phyloP scores from a whole-genome alignment of 139 green algal genomes.

The Asterochloris erici region DNA sequence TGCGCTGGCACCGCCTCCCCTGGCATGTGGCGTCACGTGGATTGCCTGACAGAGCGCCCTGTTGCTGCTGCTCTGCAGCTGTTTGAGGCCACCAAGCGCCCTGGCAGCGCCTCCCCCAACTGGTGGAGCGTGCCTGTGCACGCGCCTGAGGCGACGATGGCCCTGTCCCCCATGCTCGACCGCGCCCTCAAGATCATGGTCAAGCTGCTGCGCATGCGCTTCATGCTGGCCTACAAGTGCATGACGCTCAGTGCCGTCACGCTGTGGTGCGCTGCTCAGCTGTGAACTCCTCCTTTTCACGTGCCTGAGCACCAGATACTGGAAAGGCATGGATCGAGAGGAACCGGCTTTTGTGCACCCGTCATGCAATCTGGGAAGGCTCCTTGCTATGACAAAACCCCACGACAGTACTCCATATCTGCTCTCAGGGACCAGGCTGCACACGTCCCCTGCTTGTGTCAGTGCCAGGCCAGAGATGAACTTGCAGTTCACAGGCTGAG shows the following conservation, averaged over 20 bases:
- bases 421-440: no score
- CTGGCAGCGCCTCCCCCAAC: conserved; percentile 23
- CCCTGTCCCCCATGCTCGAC: conserved; percentile 36
- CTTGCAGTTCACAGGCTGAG: no score
- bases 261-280: background rate
- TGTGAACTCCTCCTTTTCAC: background rate
- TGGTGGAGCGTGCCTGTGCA: conserved; percentile 68
- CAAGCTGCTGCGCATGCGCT: conserved; percentile 36
- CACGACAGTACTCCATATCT: no score
- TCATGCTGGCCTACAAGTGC: conserved; percentile 44
- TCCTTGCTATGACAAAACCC: no score
- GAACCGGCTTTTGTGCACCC: no score
- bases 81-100: conserved; percentile 7
- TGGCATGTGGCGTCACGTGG: background rate
- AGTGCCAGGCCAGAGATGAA: no score
- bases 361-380: no score
- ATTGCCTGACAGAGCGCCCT: background rate
- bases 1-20: no score
- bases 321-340: no score
- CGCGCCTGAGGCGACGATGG: conserved; percentile 26
- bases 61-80: conserved; percentile 4
- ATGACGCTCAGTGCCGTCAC: conserved; percentile 43
- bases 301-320: background rate
- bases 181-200: conserved; percentile 57
- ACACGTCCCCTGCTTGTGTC: no score